A percentile compares a stretch with the other conserved stretches of the same genome.
Conservation (phyloP, 83 land plant species). For the Diphasiastrum complanatum region DNA sequence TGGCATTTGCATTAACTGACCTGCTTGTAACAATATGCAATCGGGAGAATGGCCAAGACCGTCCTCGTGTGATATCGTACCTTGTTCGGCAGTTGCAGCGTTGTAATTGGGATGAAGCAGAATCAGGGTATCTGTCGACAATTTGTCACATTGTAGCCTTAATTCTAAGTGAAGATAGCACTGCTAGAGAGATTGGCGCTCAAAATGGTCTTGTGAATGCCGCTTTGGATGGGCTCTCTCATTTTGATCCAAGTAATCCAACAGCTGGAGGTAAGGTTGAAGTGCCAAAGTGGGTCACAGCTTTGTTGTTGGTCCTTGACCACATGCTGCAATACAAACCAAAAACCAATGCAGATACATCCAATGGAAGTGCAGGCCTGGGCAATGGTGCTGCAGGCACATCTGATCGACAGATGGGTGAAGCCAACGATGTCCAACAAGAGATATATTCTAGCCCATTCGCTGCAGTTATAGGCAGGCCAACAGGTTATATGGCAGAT, state of each 20-base stretch:
- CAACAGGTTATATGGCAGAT: slow-evolving; percentile 43
- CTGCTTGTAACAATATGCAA: slow-evolving; percentile 78
- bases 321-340: slow-evolving; percentile 67
- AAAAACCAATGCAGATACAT: slow-evolving; percentile 41
- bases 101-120: slow-evolving; percentile 29
- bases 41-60: slow-evolving; percentile 75
- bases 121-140: slow-evolving; percentile 46
- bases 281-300: slow-evolving; percentile 85
- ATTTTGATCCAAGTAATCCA: slow-evolving; percentile 34
- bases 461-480: slow-evolving; percentile 31
- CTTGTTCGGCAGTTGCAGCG: slow-evolving; percentile 60
- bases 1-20: slow-evolving; percentile 80
- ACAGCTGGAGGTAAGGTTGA: slow-evolving; percentile 29
- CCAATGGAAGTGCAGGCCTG: slow-evolving; percentile 15
- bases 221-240: slow-evolving; percentile 47
- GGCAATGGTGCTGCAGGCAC: slow-evolving; percentile 27
- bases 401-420: slow-evolving; percentile 39
- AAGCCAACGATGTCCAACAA: slow-evolving; percentile 21
- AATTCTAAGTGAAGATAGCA: slow-evolving; percentile 71
- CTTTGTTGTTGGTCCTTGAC: slow-evolving; percentile 76
- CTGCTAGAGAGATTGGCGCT: slow-evolving; percentile 72
- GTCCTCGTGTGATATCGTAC: slow-evolving; percentile 56
- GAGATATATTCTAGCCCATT: slow-evolving; percentile 28
- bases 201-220: slow-evolving; percentile 62
- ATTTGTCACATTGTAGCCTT: slow-evolving; percentile 84